phyloP scores from a whole-genome alignment of 2,329 filamentous ascomycete species.

The Canariomyces notabilis region DNA sequence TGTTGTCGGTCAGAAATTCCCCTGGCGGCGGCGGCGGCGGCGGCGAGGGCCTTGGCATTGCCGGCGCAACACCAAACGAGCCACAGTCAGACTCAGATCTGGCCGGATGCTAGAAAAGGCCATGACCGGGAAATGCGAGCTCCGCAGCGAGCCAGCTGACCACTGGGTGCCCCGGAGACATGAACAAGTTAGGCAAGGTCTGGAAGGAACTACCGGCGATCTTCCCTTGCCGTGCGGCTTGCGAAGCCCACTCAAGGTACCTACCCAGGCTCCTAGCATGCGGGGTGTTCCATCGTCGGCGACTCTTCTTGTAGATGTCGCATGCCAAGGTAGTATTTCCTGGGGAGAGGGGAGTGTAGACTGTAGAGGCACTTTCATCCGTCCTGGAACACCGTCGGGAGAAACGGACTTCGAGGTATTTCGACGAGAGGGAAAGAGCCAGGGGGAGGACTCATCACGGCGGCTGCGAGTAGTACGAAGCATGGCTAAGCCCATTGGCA shows the following conservation, averaged over 20 bases:
- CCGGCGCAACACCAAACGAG: conserved; percentile 2
- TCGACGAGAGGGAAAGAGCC: too few relatives aligned
- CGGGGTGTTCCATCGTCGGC: conserved; percentile 9
- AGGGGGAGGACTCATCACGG: too few relatives aligned
- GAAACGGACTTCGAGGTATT: too few relatives aligned
- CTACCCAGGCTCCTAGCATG: background rate
- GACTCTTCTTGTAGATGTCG: background rate
- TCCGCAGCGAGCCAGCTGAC: conserved; percentile 20
- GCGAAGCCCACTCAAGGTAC: too few relatives aligned
- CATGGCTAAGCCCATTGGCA: too few relatives aligned
- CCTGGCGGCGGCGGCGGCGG: background rate
- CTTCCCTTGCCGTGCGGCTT: conserved; percentile 7
- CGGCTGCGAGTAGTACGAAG: too few relatives aligned
- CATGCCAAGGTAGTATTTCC: background rate
- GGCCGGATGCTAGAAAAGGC: background rate
- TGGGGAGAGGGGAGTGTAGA: too few relatives aligned
- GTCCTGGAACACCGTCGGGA: too few relatives aligned
- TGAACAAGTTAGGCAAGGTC: conserved; percentile 21
- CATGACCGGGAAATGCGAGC: background rate
- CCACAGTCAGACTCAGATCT: background rate
- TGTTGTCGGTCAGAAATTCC: background rate
- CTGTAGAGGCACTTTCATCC: too few relatives aligned
- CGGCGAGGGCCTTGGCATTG: conserved; percentile 1
- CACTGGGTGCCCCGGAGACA: conserved; percentile 14
- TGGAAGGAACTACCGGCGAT: conserved; percentile 8